phyloP scores from a whole-genome alignment of 805 yeast genomes.

The Kodamaea kakaduensis region DNA sequence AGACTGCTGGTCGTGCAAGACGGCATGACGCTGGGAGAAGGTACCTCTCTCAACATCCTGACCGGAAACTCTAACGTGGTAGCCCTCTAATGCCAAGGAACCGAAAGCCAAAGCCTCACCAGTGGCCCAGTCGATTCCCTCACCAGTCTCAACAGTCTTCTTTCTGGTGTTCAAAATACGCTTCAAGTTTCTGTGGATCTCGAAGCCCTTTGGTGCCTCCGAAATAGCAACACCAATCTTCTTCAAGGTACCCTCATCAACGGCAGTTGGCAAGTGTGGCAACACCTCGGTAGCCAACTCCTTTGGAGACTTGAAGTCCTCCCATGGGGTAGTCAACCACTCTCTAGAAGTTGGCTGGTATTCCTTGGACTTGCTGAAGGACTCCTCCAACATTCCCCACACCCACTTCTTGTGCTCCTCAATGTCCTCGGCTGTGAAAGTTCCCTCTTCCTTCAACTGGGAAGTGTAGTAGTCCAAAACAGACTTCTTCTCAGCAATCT shows the following conservation, averaged over 20 bases:
- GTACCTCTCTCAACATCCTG: constrained; percentile 99
- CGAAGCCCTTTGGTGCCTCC: constrained; percentile 81
- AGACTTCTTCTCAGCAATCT: constrained; percentile 82
- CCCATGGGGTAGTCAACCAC: constrained; percentile 99
- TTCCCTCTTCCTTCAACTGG: constrained; percentile 76
- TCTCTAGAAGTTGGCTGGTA: constrained; percentile 89
- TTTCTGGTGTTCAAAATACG: constrained; percentile 86
- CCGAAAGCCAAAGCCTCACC: constrained; percentile 99
- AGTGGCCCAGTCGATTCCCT: constrained; percentile 98
- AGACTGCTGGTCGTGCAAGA: constrained; percentile 89
- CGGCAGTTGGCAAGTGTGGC: constrained; percentile 95
- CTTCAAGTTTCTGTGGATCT: constrained; percentile 91
- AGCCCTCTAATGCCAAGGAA: constrained; percentile 85
- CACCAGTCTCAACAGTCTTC: constrained; percentile 83
- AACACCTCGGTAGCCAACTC: constrained; percentile 93
- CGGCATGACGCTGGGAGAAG: constrained; percentile 98
- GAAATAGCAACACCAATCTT: constrained; percentile 76
- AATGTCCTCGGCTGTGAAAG: constrained; percentile 85
- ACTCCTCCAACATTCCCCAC: constrained; percentile 89
- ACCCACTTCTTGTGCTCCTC: constrained; percentile 98
- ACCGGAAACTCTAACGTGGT: constrained; percentile 95
- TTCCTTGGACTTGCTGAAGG: constrained; percentile 83
- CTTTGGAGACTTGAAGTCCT: constrained; percentile 95
- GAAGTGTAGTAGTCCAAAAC: constrained; percentile 83
- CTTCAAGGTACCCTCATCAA: constrained; percentile 65